Evolutionary conservation across 2,329 filamentous ascomycete species (phyloP).

Genomic region (Bimuria novae-zelandiae): DNA sequence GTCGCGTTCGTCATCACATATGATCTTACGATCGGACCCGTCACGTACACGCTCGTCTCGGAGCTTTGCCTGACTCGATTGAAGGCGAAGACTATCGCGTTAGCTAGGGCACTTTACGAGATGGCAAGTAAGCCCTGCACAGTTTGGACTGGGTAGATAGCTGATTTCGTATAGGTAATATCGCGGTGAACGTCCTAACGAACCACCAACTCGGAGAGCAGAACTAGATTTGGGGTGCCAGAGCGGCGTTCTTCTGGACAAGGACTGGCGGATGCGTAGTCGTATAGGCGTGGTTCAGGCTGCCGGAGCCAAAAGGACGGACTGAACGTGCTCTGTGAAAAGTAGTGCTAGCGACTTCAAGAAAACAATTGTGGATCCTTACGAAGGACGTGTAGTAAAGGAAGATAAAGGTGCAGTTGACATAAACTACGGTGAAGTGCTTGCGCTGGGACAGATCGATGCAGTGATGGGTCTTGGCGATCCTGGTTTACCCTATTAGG

Average conservation of each 20-base stretch:
- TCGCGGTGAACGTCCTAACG: constrained; percentile 78
- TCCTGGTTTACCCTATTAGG: no score
- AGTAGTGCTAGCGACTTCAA: constrained; percentile 31
- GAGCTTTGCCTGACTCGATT: constrained; percentile 79
- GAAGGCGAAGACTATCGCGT: constrained; percentile 84
- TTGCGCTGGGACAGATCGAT: no score
- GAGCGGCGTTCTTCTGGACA: constrained; percentile 83
- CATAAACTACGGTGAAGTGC: constrained; percentile 17
- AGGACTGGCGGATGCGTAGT: constrained; percentile 77
- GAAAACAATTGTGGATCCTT: constrained; percentile 28
- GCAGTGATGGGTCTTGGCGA: not conserved
- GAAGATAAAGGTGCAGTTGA: constrained; percentile 20
- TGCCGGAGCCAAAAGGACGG: constrained; percentile 77
- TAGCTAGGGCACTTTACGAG: constrained; percentile 76
- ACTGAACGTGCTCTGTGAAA: constrained; percentile 83
- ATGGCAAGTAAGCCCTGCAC: constrained; percentile 59
- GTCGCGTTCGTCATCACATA: constrained; percentile 66
- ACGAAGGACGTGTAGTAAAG: constrained; percentile 14
- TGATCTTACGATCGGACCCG: constrained; percentile 80
- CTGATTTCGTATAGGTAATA: constrained; percentile 59
- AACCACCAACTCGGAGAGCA: constrained; percentile 44
- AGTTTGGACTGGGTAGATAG: no score
- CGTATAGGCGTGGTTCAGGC: constrained; percentile 76
- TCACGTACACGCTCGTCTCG: constrained; percentile 84
- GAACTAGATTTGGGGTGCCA: constrained; percentile 85